Evolutionary conservation across 768 basidiomycete species (phyloP), one percentile per base, ranked within the genome.

Genomic region (Pholiota microspora): DNA sequence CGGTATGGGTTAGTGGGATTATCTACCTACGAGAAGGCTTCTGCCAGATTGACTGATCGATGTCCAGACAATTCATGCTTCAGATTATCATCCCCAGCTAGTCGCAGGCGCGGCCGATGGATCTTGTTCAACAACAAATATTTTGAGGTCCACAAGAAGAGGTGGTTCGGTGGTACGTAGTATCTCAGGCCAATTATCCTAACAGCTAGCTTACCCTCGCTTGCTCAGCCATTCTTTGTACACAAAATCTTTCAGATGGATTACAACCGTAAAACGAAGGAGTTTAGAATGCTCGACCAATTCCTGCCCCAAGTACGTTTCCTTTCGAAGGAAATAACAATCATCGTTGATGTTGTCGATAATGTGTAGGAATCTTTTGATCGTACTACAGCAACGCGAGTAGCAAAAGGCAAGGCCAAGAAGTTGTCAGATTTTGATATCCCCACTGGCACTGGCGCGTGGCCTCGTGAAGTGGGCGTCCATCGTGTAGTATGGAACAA

Each of bases 171-270:
- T 90, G 42, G 89, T 92, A 65, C 55, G 88, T 73, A 29, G 10
- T 25, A 53, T 32, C 23, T n/a, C n/a, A n/a, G n/a, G n/a, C n/a
- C n/a, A n/a, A n/a, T n/a, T 46, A 7, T 24, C 28, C 1, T 7
- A 10, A 16, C 3, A 10, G 29, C 7, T 15, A 0, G 27, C 28
- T n/a, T 28, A 4, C 29, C 7, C 16, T 49, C 34, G 23, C 10
- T 54, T 59, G 29, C 38, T 5, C 57, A 92, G 88, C 87, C 89
- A 0, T 87, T 89, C 63, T 83, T 92, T 58, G 76, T 84, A 13
- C 86, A 91, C 67, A 86, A 83, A 67, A 77, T 96, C 15, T 97
- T 84, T 62, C 89, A 91, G 64, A 77, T 98, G 49, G 96, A 98
- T 69, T 93, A 91, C 62, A 93, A 84, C 61, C 84, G 88, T 35